These are phyloP conservation scores for Yarrowia alimentaria DNA, from an alignment of 805 yeast genomes.

Conservation along the genomic window DNA sequence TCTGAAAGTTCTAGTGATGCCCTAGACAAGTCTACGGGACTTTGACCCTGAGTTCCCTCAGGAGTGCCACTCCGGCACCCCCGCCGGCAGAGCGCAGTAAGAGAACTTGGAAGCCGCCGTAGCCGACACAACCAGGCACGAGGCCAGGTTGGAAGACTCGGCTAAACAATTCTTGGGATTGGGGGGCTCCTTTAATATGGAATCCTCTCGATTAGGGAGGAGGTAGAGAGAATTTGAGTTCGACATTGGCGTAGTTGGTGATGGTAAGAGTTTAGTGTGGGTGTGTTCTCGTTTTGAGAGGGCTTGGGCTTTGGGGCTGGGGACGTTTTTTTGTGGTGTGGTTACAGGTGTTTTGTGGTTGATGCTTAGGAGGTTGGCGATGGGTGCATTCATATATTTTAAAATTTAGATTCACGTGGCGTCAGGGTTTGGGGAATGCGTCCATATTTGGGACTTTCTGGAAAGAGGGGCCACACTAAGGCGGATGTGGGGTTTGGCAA, in stretches of 20 bases:
- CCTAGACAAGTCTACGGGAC: constrained; percentile 28
- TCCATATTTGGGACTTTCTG: no score
- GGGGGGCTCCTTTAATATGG: constrained; percentile 23
- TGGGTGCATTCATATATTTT: constrained; percentile 12
- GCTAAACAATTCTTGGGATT: constrained; percentile 26
- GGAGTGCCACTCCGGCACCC: constrained; percentile 28
- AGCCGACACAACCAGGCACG: constrained; percentile 27
- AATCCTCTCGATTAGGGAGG: constrained; percentile 20
- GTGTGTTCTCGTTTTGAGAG: not conserved
- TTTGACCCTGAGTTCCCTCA: constrained; percentile 15
- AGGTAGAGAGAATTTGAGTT: constrained; percentile 28
- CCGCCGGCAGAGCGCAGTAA: constrained; percentile 27
- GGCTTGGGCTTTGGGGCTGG: not conserved
- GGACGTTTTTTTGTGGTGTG: not conserved
- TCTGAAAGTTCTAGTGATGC: constrained; percentile 28
- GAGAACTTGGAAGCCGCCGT: constrained; percentile 27
- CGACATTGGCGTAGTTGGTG: constrained; percentile 3
- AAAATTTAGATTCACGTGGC: constrained; percentile 16
- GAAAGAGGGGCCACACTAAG: no score
- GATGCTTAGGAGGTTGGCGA: constrained; percentile 20
- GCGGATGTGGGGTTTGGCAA: no score
- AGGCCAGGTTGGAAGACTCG: constrained; percentile 26
- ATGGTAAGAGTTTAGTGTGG: not conserved
- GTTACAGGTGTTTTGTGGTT: not conserved
- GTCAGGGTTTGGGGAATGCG: constrained; percentile 26